A percentile compares a stretch with the other conserved stretches of the same genome.
These are phyloP conservation scores for Melaleuca alternifolia DNA, from an alignment of 345 rosid genomes.

Conservation along the genomic window DNA sequence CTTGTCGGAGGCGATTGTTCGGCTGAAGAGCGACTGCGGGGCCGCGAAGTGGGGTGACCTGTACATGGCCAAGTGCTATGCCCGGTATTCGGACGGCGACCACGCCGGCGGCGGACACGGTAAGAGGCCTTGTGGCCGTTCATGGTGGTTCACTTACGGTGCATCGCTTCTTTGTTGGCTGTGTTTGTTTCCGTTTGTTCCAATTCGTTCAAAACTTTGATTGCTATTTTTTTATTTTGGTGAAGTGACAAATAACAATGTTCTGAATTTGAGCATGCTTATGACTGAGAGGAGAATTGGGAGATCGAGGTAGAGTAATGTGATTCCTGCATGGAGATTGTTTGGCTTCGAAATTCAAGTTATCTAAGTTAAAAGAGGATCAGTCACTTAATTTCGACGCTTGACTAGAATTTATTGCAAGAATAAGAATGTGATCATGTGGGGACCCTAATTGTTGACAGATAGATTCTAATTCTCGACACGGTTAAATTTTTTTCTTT, in stretches of 20 bases:
- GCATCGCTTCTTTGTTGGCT: neutral
- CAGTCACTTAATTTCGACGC: neutral
- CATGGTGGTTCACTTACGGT: neutral
- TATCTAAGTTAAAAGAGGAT: neutral
- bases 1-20: conserved; percentile 61
- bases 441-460: neutral
- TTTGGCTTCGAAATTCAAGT: neutral
- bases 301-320: neutral
- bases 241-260: neutral
- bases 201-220: neutral
- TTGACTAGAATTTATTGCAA: neutral
- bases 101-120: conserved; percentile 25
- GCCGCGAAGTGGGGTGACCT: conserved; percentile 59
- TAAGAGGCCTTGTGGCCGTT: neutral
- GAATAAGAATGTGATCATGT: neutral
- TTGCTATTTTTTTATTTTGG: neutral
- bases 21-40: conserved; percentile 52
- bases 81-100: conserved; percentile 32
- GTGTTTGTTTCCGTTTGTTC: neutral
- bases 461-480: neutral
- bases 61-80: conserved; percentile 87
- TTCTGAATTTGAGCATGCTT: neutral
- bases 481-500: neutral
- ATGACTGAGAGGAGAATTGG: neutral
- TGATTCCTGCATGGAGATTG: neutral